Base-by-base conservation (phyloP, 495 filamentous ascomycete species). In the Talaromyces wortmannii region DNA sequence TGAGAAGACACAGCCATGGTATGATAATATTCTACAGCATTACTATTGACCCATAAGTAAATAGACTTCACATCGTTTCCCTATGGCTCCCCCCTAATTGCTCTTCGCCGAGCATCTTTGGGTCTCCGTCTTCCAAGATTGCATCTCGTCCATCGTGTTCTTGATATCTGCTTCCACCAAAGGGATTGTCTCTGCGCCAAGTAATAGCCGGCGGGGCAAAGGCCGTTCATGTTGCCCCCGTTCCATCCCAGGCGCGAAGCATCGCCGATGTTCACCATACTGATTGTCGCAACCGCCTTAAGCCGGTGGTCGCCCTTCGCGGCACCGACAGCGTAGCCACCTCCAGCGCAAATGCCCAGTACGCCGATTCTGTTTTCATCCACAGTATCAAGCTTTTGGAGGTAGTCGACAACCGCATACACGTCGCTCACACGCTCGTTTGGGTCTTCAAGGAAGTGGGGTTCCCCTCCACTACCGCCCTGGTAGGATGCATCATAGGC, bases 241-340 rank as follows among this genome's bases (percentile, higher is more conserved):
- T 36, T 36, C 33, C 33, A 36, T 36, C 33, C 33, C 12, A 36
- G 33, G 33, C 33, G 33, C 33, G 33, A 36, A 12, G 33, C 31
- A 17, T 57, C 53, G 11, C 71, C 74, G 53, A 73, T 65, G 53
- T 68, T 52, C 45, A 63, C 67, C 53, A 64, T 67, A 54, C 62
- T 68, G 0, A 63, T 23, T 7, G 69, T 73, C 0, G 71, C 74
- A 31, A 73, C 63, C 45, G 71, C 70, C 15, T 63, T 67, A 13
- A 77, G 61, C 15, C 74, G 64, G 6, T 55, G 57, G 55, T 77
- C 72, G n/a, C 70, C 63, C 56, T 73, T 68, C 2, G 74, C 71
- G 3, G 74, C 70, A 40, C 60, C 66, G 45, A 67, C 60, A 5
- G 67, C 55, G 36, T 69, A 75, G 7, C 61, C 61, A 13, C 70